Conservation (phyloP, 2,329 filamentous ascomycete species). For the Diaporthe destruens region DNA sequence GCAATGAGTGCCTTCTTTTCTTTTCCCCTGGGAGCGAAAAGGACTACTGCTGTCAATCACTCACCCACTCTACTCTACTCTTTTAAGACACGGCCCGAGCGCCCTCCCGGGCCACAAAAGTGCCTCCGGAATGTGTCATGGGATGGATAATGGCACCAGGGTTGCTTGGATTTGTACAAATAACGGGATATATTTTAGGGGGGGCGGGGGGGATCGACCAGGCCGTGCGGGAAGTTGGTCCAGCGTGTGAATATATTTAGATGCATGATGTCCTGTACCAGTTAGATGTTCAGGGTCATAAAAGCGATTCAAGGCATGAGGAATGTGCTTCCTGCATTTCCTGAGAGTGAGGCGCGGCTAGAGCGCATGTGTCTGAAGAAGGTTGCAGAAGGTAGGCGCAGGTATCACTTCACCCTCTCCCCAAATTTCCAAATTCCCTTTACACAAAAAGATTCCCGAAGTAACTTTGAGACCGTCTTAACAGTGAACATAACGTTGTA, state of each 20-base stretch:
- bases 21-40: not conserved
- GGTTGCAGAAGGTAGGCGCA: too few species aligned
- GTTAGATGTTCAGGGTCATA: conserved; percentile 27
- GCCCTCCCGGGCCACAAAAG: conserved; percentile 2
- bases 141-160: not conserved
- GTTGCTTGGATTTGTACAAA: conserved; percentile 20
- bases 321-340: not conserved
- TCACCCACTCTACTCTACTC: conserved; percentile 37
- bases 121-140: not conserved
- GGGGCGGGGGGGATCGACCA: not conserved
- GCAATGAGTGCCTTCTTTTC: conserved; percentile 21
- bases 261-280: conserved; percentile 16
- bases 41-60: not conserved
- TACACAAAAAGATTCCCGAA: not conserved
- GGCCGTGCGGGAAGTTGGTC: conserved; percentile 27
- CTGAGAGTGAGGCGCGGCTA: not conserved
- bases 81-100: conserved; percentile 7
- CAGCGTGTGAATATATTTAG: conserved; percentile 11
- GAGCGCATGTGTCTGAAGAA: not conserved
- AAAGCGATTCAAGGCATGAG: conserved; percentile 24
- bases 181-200: conserved; percentile 5
- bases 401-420: not conserved
- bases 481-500: not conserved
- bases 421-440: not conserved
- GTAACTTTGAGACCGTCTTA: not conserved